These are phyloP conservation scores for Sphaerosporella brunnea DNA, from an alignment of 495 filamentous ascomycete genomes.

Conservation along the genomic window DNA sequence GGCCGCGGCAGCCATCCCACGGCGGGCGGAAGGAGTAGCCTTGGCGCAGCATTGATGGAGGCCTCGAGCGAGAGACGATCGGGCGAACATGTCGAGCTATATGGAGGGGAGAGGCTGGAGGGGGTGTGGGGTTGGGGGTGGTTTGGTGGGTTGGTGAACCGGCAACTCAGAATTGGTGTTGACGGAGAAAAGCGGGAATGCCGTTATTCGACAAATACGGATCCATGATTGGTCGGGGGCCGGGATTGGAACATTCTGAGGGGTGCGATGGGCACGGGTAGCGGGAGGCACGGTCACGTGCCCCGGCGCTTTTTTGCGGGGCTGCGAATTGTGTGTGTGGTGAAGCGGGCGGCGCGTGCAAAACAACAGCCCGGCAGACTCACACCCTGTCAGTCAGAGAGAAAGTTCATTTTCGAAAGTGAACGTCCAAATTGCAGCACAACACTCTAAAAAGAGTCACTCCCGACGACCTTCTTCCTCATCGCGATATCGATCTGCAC, in stretches of 20 bases:
- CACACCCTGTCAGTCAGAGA: no score
- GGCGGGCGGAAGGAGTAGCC: constrained; percentile 36
- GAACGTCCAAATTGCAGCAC: no score
- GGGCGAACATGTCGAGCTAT: constrained; percentile 31
- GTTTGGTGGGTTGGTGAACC: background rate
- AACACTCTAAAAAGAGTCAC: no score
- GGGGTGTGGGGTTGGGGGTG: constrained; percentile 5
- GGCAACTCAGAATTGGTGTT: background rate
- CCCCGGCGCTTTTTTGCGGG: no score
- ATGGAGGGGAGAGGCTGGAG: constrained; percentile 23
- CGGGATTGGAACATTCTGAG: no score
- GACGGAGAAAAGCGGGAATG: constrained; percentile 7
- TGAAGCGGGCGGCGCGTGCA: no score
- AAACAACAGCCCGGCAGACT: no score
- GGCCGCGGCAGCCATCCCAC: constrained; percentile 66
- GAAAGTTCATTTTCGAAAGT: no score
- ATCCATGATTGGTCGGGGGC: constrained; percentile 3
- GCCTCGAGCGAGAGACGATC: constrained; percentile 16
- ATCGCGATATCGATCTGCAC: no score
- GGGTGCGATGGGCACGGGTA: background rate
- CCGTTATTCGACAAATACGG: constrained; percentile 4
- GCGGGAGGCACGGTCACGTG: no score
- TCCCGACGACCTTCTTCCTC: no score
- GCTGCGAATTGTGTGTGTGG: no score
- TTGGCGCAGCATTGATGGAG: constrained; percentile 38